Conservation (phyloP, 2,329 filamentous ascomycete genomes). For the Diplocarpon mali region DNA sequence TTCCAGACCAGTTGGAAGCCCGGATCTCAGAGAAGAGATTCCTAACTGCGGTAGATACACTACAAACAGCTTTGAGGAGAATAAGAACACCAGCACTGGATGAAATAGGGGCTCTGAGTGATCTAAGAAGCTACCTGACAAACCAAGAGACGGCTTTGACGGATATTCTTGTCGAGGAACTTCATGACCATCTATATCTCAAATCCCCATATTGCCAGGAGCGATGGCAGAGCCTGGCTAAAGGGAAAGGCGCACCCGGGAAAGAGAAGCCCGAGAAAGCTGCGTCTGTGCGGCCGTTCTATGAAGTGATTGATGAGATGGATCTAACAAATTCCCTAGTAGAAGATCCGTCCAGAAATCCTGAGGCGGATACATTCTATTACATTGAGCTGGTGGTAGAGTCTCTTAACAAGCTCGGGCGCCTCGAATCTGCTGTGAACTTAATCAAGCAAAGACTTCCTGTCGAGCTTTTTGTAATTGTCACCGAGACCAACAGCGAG, state of each 20-base stretch:
- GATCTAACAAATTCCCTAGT: conserved; percentile 52
- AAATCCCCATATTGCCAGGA: conserved; percentile 97
- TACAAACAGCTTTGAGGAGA: conserved; percentile 76
- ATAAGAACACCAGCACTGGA: conserved; percentile 83
- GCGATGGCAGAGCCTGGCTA: conserved; percentile 77
- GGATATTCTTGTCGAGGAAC: conserved; percentile 92
- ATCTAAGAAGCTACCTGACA: conserved; percentile 75
- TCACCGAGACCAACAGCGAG: conserved; percentile 90
- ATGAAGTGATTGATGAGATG: conserved; percentile 46
- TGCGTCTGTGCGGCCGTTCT: conserved; percentile 40
- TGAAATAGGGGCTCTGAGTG: conserved; percentile 76
- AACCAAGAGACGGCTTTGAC: conserved; percentile 89
- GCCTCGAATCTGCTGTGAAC: conserved; percentile 76
- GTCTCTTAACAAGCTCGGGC: conserved; percentile 77
- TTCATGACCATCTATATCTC: conserved; percentile 93
- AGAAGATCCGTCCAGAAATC: conserved; percentile 87
- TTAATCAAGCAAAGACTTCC: conserved; percentile 86
- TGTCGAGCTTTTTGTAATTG: conserved; percentile 85
- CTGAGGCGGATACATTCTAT: conserved; percentile 88
- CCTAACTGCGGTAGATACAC: conserved; percentile 78
- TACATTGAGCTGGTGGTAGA: conserved; percentile 85
- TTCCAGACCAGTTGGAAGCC: conserved; percentile 88
- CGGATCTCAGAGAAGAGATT: conserved; percentile 96
- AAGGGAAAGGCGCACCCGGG: conserved; percentile 43
- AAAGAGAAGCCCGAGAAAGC: conserved; percentile 34